A percentile compares a stretch with the other conserved stretches of the same genome.
phyloP scores from a whole-genome alignment of 257 asterid species.

The Penstemon davidsonii region DNA sequence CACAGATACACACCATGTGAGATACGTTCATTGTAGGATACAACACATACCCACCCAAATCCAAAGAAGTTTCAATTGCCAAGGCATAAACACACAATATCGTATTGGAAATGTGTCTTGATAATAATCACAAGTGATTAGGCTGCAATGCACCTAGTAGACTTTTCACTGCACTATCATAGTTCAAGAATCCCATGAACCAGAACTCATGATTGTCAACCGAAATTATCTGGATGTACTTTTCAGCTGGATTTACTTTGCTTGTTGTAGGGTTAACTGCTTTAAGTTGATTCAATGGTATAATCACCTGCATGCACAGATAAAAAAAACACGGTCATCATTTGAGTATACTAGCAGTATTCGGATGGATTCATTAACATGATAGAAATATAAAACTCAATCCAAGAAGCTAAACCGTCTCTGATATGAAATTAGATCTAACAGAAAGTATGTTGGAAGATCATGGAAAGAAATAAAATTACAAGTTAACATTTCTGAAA shows the following conservation, averaged over 20 bases:
- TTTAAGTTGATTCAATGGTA: constrained; percentile 72
- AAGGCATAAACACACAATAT: not conserved
- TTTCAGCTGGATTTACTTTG: constrained; percentile 69
- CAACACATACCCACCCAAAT: constrained; percentile 6
- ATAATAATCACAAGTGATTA: constrained; percentile 25
- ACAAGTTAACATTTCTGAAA: not conserved
- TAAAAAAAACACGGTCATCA: not conserved
- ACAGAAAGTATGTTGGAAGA: not conserved
- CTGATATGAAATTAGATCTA: not conserved
- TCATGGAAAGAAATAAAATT: not conserved
- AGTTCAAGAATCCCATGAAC: constrained; percentile 92
- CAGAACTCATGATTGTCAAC: constrained; percentile 91
- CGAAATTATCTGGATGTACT: constrained; percentile 82
- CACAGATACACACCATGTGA: constrained; percentile 6
- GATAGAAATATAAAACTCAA: not conserved
- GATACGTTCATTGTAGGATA: not conserved
- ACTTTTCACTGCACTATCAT: constrained; percentile 71
- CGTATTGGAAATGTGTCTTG: not conserved
- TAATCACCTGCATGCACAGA: constrained; percentile 56
- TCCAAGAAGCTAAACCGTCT: not conserved
- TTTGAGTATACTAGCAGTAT: not conserved
- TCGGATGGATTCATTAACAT: constrained; percentile 6
- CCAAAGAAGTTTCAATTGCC: constrained; percentile 15
- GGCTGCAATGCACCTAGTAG: constrained; percentile 53
- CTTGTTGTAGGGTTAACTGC: constrained; percentile 74